Conservation (phyloP, 805 yeast species). For the Cyberlindnera veronae region DNA sequence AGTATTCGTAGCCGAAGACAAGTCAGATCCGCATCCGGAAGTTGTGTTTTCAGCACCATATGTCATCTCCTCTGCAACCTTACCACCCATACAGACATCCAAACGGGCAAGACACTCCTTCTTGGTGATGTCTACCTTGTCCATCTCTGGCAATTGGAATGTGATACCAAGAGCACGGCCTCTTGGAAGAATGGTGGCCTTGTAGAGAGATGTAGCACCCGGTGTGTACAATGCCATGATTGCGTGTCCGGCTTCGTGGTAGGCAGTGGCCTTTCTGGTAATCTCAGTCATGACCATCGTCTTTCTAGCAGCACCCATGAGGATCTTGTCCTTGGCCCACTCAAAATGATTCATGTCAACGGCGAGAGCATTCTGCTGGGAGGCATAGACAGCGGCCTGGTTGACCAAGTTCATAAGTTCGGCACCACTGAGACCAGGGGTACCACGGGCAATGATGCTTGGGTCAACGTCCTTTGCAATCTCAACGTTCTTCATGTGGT, state of each 20-base stretch:
- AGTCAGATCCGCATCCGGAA: slow-evolving; percentile 91
- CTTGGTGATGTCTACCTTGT: slow-evolving; percentile 89
- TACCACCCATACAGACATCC: slow-evolving; percentile 99
- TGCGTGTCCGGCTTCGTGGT: slow-evolving; percentile 99
- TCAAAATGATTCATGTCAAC: slow-evolving; percentile 92
- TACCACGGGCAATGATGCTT: slow-evolving; percentile 88
- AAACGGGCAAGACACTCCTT: slow-evolving; percentile 85
- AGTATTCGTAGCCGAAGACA: slow-evolving; percentile 82
- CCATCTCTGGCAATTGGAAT: slow-evolving; percentile 97
- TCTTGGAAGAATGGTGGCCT: slow-evolving; percentile 95
- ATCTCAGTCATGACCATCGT: slow-evolving; percentile 98
- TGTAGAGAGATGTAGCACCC: slow-evolving; percentile 93
- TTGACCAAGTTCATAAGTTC: slow-evolving; percentile 92
- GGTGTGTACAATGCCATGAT: slow-evolving; percentile 93
- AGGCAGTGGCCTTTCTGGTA: slow-evolving; percentile 89
- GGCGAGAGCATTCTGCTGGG: slow-evolving; percentile 84
- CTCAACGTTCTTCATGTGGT: slow-evolving; percentile 89
- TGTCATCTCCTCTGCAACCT: slow-evolving; percentile 90
- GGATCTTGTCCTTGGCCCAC: slow-evolving; percentile 98
- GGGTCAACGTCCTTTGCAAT: slow-evolving; percentile 84
- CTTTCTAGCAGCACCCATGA: slow-evolving; percentile 97
- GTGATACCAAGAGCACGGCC: slow-evolving; percentile 97
- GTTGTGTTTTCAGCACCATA: slow-evolving; percentile 93
- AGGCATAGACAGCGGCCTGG: slow-evolving; percentile 97
- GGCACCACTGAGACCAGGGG: slow-evolving; percentile 98